A percentile compares a stretch with the other conserved stretches of the same genome.
phyloP scores from a whole-genome alignment of 1,284 basidiomycete genomes.

The Ustilago sp. region DNA sequence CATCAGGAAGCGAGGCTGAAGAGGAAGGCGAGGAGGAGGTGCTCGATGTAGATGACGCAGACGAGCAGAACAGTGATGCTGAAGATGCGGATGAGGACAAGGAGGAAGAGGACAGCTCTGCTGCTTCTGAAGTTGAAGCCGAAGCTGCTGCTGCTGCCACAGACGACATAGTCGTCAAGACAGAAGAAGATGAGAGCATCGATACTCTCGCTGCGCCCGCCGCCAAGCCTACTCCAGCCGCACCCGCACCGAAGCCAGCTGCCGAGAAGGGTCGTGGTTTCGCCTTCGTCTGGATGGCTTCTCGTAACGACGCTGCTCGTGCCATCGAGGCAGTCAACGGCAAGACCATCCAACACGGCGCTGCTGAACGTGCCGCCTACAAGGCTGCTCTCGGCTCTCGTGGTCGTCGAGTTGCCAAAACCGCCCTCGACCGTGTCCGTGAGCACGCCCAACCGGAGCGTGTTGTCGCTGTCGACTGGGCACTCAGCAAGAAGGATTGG shows the following conservation, averaged over 20 bases:
- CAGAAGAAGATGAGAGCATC: slow-evolving; percentile 37
- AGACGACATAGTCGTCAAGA: slow-evolving; percentile 71
- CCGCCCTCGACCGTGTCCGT: slow-evolving; percentile 64
- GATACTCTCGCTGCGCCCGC: background rate
- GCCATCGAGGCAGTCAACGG: slow-evolving; percentile 89
- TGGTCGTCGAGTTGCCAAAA: slow-evolving; percentile 75
- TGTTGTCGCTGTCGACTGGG: slow-evolving; percentile 94
- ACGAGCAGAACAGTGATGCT: slow-evolving; percentile 28
- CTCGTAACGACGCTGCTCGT: slow-evolving; percentile 83
- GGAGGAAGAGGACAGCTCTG: slow-evolving; percentile 65
- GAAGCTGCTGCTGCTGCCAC: slow-evolving; percentile 76
- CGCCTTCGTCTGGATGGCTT: slow-evolving; percentile 95
- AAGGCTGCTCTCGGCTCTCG: slow-evolving; percentile 77
- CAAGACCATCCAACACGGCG: slow-evolving; percentile 77
- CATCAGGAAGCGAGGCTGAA: slow-evolving; percentile 34
- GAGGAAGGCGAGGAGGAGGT: slow-evolving; percentile 71
- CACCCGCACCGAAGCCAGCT: slow-evolving; percentile 74
- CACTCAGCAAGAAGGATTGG: slow-evolving; percentile 92
- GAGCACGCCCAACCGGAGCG: slow-evolving; percentile 72
- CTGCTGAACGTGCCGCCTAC: slow-evolving; percentile 76
- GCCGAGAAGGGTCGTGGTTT: slow-evolving; percentile 80
- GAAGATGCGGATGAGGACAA: slow-evolving; percentile 22
- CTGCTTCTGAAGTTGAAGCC: background rate
- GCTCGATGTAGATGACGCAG: slow-evolving; percentile 71
- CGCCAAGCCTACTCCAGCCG: slow-evolving; percentile 7